Evolutionary conservation across 129 eudicot species (phyloP), one percentile per base, ranked within the genome.

Genomic region (Dittrichia graveolens): DNA sequence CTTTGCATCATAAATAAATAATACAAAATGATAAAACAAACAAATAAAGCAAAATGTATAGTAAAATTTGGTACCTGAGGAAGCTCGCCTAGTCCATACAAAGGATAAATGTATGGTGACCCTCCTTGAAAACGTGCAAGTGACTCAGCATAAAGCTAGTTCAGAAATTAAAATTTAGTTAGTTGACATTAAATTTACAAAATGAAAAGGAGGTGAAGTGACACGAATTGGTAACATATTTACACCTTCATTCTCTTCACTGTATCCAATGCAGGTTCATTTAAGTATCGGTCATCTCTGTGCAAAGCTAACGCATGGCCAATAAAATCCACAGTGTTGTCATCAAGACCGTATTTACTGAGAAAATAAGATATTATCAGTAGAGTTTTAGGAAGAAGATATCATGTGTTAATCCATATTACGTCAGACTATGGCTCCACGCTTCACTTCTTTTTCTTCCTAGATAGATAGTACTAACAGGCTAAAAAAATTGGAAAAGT

Each of bases 251-350:
- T 90, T 73, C 90, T 93, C 84, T 90, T 87, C 61, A 93, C 98
- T 11, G 95, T 85, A 38, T 93, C 98, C 67, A 90, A 48, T 5
- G 98, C 98, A 63, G 96, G 96, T 77, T 90, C 96, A 67, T 79
- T 62, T 53, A 93, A 85, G 85, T 90, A 93, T 54, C 92, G 87
- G 65, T 93, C 98, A 78, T 93, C 98, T 84, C 92, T 85, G 72
- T 89, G 98, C 62, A 93, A 93, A 48, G 98, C 98, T 80, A 94
- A 57, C 4, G 98, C 85, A 73, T 94, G 98, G 68, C 98, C 97
- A 52, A 94, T 94, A 44, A 90, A 90, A 83, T 94, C 98, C 62
- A 94, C 75, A 43, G 97, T 94, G 85, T 94, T 88, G 83, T 94
- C 97, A 84, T 86, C 96, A 78, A 94, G 98, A 73, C 96, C 98